Percentiles rank a stretch among this genome's conserved stretches.
These are phyloP conservation scores for Pichia rugopelliculosa DNA, from an alignment of 805 yeast species.

Conservation along the genomic window DNA sequence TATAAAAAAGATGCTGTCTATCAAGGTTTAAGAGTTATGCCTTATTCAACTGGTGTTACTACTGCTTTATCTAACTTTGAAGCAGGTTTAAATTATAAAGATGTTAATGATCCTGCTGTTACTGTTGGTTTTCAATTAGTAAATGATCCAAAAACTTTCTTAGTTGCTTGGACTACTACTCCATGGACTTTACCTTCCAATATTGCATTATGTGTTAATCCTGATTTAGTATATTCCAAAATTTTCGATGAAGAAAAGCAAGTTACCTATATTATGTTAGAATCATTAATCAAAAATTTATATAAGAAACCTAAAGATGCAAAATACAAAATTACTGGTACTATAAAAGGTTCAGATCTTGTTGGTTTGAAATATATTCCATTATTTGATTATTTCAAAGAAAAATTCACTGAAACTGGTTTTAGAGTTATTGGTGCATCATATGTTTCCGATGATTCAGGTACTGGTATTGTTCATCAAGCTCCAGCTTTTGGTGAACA, in stretches of 20 bases:
- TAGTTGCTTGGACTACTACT: slow-evolving; percentile 99
- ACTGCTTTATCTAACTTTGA: slow-evolving; percentile 96
- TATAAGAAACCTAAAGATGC: slow-evolving; percentile 95
- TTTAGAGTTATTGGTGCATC: slow-evolving; percentile 76
- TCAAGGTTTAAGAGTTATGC: slow-evolving; percentile 97
- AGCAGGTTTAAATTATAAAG: slow-evolving; percentile 97
- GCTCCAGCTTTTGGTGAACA: slow-evolving; percentile 99
- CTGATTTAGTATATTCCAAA: slow-evolving; percentile 85
- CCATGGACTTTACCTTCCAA: slow-evolving; percentile 99
- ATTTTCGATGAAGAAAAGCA: slow-evolving; percentile 84
- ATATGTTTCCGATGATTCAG: slow-evolving; percentile 88
- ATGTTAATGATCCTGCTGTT: slow-evolving; percentile 94
- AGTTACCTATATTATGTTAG: slow-evolving; percentile 75
- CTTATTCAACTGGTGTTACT: slow-evolving; percentile 94
- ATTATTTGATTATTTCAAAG: slow-evolving; percentile 71
- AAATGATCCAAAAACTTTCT: slow-evolving; percentile 71
- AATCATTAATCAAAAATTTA: slow-evolving; percentile 69
- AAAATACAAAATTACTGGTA: slow-evolving; percentile 75
- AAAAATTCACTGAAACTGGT: slow-evolving; percentile 65
- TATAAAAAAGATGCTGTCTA: slow-evolving; percentile 83
- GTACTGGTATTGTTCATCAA: slow-evolving; percentile 99
- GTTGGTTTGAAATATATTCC: slow-evolving; percentile 79
- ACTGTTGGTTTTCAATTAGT: slow-evolving; percentile 80
- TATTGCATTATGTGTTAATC: slow-evolving; percentile 85
- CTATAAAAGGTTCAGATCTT: slow-evolving; percentile 70